Evolutionary conservation across 495 filamentous ascomycete genomes (phyloP).

Genomic region (Daldinia caldariorum): DNA sequence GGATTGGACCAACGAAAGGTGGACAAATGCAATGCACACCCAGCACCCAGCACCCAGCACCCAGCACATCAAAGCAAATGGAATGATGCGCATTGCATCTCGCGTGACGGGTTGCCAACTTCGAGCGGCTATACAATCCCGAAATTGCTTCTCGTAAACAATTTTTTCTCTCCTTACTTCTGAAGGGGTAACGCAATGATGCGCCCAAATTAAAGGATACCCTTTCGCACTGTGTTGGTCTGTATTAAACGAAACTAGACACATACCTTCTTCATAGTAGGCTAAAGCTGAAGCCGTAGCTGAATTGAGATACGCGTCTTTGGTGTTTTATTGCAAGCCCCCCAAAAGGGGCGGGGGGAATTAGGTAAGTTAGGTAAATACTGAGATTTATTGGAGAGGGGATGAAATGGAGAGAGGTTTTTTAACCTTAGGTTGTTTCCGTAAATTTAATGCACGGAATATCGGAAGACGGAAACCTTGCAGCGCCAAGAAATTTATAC

Average conservation of each 20-base stretch:
- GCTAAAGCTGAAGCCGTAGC: too few species aligned
- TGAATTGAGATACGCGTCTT: not conserved
- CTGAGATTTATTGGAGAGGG: not conserved
- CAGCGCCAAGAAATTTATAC: not conserved
- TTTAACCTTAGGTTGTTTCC: not conserved
- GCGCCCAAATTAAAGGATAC: not conserved
- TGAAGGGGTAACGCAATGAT: not conserved
- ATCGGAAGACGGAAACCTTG: constrained; percentile 4
- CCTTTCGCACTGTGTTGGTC: not conserved
- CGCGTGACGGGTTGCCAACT: constrained; percentile 28
- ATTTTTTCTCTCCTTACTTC: constrained; percentile 1
- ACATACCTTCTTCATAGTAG: too few species aligned
- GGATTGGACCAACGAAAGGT: constrained; percentile 10
- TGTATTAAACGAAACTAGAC: not conserved
- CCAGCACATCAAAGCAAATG: constrained; percentile 38
- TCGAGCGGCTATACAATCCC: constrained; percentile 20
- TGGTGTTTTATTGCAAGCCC: not conserved
- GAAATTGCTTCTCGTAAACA: constrained; percentile 16
- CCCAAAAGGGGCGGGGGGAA: not conserved
- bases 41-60: constrained; percentile 20
- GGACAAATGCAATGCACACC: constrained; percentile 31
- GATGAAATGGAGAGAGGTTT: not conserved
- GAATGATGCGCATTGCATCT: constrained; percentile 25
- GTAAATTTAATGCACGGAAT: not conserved
- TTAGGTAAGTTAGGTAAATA: too few species aligned